These are phyloP conservation scores for Penicillium simplicissimum DNA, from an alignment of 495 filamentous ascomycete species.

Conservation along the genomic window DNA sequence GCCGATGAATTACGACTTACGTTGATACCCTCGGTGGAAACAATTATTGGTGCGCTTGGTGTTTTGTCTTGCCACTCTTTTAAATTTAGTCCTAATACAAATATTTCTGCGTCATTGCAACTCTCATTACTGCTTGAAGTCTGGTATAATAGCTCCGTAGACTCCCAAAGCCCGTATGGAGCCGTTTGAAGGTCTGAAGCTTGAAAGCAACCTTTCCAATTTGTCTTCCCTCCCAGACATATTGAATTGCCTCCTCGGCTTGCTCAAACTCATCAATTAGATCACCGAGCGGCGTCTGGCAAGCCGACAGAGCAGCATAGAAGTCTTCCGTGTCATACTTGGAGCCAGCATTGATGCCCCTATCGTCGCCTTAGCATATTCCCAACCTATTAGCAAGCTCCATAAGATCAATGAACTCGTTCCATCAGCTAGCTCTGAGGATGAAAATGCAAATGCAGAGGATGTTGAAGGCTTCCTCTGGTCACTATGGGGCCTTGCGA, in stretches of 20 bases:
- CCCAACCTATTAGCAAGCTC: too few species aligned
- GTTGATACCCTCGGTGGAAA: conserved; percentile 33
- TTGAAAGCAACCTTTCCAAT: background rate
- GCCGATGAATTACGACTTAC: conserved; percentile 30
- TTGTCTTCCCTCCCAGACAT: background rate
- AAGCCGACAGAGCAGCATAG: background rate
- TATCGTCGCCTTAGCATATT: background rate
- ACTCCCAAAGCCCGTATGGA: background rate
- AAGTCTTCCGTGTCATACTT: conserved; percentile 1
- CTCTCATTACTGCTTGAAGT: too few species aligned
- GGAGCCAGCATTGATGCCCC: background rate
- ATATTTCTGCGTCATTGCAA: too few species aligned
- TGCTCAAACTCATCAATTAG: background rate
- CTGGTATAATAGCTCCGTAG: too few species aligned
- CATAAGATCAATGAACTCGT: too few species aligned
- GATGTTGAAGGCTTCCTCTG: too few species aligned
- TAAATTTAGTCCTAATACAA: background rate
- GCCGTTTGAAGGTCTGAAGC: background rate
- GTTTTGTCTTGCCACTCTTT: conserved; percentile 19
- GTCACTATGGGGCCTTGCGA: too few species aligned
- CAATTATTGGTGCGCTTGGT: conserved; percentile 16
- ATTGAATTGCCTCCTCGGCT: background rate
- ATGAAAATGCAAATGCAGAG: too few species aligned
- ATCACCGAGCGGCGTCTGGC: background rate
- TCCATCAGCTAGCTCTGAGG: too few species aligned